phyloP scores from a whole-genome alignment of 805 yeast species.

The Pichia exigua region DNA sequence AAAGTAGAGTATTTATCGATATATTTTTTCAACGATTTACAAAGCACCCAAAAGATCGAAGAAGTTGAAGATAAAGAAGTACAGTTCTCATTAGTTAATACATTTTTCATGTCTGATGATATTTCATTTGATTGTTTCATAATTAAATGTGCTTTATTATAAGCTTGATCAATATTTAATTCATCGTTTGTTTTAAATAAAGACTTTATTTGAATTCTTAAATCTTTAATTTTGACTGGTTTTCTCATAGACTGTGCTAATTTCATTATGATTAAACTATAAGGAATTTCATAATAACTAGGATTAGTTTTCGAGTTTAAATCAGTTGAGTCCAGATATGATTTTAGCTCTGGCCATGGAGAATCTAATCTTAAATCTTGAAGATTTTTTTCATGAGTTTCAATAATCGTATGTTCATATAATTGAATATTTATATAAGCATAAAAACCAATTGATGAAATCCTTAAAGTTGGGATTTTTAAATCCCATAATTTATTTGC shows the following conservation, averaged over 20 bases:
- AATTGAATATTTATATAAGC: constrained; percentile 48
- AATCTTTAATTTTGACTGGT: background rate
- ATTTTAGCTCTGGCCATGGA: constrained; percentile 65
- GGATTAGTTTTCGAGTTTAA: constrained; percentile 37
- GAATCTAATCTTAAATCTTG: constrained; percentile 58
- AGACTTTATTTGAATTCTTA: constrained; percentile 13
- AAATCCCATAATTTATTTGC: constrained; percentile 30
- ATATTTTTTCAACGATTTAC: constrained; percentile 46
- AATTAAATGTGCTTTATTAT: constrained; percentile 38
- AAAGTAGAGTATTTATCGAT: constrained; percentile 34
- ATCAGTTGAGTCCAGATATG: constrained; percentile 43
- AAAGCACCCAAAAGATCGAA: constrained; percentile 53
- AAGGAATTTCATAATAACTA: constrained; percentile 62
- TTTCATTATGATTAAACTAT: constrained; percentile 50
- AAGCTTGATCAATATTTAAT: constrained; percentile 28
- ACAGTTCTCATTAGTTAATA: constrained; percentile 20
- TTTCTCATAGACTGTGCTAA: constrained; percentile 37
- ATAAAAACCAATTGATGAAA: constrained; percentile 54
- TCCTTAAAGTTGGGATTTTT: constrained; percentile 47
- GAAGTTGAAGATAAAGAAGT: constrained; percentile 11
- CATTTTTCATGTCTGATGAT: constrained; percentile 19
- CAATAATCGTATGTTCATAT: constrained; percentile 59
- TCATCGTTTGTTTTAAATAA: constrained; percentile 23
- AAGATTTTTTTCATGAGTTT: constrained; percentile 54
- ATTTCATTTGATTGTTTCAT: constrained; percentile 30